Evolutionary conservation across 306 rosid genomes (phyloP).

Genomic region (Hippophae tibetana): DNA sequence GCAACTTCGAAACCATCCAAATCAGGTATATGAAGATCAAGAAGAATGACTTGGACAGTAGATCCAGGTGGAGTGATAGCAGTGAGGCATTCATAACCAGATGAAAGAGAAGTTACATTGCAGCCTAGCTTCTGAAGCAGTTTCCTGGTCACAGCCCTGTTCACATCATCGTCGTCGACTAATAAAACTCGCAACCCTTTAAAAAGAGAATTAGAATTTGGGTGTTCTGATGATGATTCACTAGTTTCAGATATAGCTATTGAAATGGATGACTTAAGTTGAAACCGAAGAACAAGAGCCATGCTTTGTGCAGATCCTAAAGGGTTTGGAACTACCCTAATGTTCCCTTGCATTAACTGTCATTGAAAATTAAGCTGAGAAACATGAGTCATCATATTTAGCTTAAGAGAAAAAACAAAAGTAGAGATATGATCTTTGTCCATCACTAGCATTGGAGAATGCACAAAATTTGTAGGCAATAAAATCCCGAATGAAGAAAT

Average conservation of each 20-base stretch:
- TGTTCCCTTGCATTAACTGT: constrained; percentile 98
- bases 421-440: too few relatives aligned
- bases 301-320: constrained; percentile 80
- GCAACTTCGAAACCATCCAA: constrained; percentile 87
- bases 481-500: too few relatives aligned
- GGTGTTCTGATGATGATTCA: constrained; percentile 44
- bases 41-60: constrained; percentile 54
- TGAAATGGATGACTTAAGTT: constrained; percentile 57
- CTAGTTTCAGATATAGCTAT: constrained; percentile 53
- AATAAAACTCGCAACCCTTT: constrained; percentile 64
- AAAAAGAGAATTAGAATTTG: constrained; percentile 58
- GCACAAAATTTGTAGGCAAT: too few relatives aligned
- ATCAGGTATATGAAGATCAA: constrained; percentile 81
- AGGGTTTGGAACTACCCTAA: constrained; percentile 60
- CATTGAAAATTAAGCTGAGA: constrained; percentile 10
- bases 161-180: constrained; percentile 74
- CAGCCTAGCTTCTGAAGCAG: constrained; percentile 92
- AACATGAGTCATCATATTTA: background rate
- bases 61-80: constrained; percentile 50
- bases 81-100: constrained; percentile 85
- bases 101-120: constrained; percentile 55
- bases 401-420: too few relatives aligned
- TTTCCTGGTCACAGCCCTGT: constrained; percentile 77
- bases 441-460: too few relatives aligned
- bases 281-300: constrained; percentile 84